Evolutionary conservation across 257 asterid species (phyloP).

Genomic region (Scutellaria minor): DNA sequence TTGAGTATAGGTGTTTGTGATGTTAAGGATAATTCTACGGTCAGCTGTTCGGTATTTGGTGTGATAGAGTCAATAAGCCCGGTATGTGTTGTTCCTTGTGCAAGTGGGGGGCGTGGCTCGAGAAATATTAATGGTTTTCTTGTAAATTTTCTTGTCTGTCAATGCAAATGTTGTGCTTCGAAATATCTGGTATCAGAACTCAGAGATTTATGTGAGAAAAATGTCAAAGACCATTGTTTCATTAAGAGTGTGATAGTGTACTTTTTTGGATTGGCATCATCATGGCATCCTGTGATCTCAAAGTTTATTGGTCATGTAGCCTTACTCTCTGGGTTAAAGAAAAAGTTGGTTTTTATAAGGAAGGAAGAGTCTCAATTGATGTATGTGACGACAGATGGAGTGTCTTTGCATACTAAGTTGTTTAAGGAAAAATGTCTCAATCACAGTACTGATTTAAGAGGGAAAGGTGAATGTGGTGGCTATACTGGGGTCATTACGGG

Average conservation of each 20-base stretch:
- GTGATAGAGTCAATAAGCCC: constrained; percentile 71
- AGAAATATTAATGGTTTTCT: constrained; percentile 67
- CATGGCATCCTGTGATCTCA: constrained; percentile 78
- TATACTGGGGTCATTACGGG: constrained; percentile 81
- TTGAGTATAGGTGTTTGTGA: constrained; percentile 39
- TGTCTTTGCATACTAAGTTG: constrained; percentile 52
- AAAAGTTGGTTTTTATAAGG: constrained; percentile 58
- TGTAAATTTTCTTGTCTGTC: constrained; percentile 63
- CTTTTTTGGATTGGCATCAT: constrained; percentile 68
- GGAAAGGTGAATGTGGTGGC: constrained; percentile 63
- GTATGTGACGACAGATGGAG: constrained; percentile 61
- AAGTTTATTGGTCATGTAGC: constrained; percentile 52
- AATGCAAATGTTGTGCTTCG: constrained; percentile 59
- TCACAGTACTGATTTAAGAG: constrained; percentile 38
- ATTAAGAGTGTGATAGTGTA: constrained; percentile 48
- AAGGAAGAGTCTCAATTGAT: constrained; percentile 68
- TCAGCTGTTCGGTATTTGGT: constrained; percentile 50
- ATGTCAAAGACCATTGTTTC: constrained; percentile 54
- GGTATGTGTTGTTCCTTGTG: constrained; percentile 61
- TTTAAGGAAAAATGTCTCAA: constrained; percentile 32
- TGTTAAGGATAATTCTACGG: constrained; percentile 31
- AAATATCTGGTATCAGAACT: constrained; percentile 39
- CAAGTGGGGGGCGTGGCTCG: constrained; percentile 31
- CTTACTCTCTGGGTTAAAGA: constrained; percentile 61
- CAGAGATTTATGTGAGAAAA: constrained; percentile 33